Evolutionary conservation across 176 grass and related monocot species (phyloP).

Genomic region (Stipa capillata): DNA sequence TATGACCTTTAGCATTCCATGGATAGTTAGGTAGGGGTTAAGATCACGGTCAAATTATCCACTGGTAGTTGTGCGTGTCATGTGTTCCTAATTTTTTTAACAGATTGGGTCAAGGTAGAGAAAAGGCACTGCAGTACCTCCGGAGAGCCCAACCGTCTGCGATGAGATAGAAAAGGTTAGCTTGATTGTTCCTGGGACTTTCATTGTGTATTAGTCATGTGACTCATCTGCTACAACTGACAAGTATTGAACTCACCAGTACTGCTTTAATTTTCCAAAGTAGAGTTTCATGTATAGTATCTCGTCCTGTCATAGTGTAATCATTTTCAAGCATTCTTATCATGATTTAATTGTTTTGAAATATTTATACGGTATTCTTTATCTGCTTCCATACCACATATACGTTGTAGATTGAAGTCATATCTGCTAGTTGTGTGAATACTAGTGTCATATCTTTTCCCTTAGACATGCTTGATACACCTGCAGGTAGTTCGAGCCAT

Average conservation of each 20-base stretch:
- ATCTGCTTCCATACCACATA: not conserved
- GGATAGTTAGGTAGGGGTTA: not conserved
- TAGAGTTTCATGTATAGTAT: not conserved
- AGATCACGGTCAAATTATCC: not conserved
- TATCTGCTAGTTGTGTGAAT: not conserved
- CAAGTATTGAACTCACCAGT: not conserved
- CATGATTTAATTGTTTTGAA: not conserved
- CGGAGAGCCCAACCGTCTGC: slow-evolving; percentile 56
- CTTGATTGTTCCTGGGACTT: not conserved
- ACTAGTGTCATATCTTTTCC: not conserved
- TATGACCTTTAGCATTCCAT: not conserved
- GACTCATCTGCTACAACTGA: not conserved
- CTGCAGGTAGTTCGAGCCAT: slow-evolving; percentile 58
- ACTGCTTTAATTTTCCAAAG: not conserved
- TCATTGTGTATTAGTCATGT: not conserved
- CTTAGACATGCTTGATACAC: not conserved
- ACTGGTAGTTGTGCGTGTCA: not conserved
- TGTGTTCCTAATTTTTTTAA: not conserved
- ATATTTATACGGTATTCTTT: not conserved
- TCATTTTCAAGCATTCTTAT: not conserved
- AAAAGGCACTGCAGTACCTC: slow-evolving; percentile 86
- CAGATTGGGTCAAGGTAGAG: slow-evolving; percentile 91
- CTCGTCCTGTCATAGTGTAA: not conserved
- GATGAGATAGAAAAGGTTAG: slow-evolving; percentile 92
- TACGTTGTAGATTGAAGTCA: not conserved